Evolutionary conservation across 345 rosid genomes (phyloP).

Genomic region (Gossypium longicalyx): DNA sequence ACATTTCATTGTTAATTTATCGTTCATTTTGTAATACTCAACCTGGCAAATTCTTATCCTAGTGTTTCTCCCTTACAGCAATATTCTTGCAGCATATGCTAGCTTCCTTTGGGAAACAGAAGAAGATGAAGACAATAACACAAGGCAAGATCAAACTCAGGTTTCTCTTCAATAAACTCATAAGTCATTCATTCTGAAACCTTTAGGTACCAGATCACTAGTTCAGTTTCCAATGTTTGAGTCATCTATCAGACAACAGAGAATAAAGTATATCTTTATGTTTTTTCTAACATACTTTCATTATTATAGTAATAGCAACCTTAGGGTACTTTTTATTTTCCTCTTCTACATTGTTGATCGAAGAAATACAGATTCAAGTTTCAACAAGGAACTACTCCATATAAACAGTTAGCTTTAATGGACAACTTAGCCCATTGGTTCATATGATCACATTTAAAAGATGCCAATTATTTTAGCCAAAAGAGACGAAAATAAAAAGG

Average conservation of each 20-base stretch:
- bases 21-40: background rate
- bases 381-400: background rate
- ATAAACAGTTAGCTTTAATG: background rate
- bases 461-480: background rate
- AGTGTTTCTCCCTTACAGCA: conserved; percentile 32
- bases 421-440: background rate
- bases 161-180: background rate
- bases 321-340: background rate
- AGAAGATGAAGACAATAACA: conserved; percentile 27
- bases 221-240: background rate
- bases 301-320: background rate
- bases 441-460: background rate
- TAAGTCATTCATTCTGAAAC: background rate
- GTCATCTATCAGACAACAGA: background rate
- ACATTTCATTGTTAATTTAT: too few relatives aligned
- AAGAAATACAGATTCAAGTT: background rate
- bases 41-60: background rate
- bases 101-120: conserved; percentile 66
- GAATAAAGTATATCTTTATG: background rate
- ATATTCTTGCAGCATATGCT: conserved; percentile 72
- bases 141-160: background rate
- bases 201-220: background rate
- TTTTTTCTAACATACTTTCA: too few relatives aligned
- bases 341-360: background rate
- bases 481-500: background rate